Conservation (phyloP, 2,329 filamentous ascomycete species). For the Diaporthe aspalathi region DNA sequence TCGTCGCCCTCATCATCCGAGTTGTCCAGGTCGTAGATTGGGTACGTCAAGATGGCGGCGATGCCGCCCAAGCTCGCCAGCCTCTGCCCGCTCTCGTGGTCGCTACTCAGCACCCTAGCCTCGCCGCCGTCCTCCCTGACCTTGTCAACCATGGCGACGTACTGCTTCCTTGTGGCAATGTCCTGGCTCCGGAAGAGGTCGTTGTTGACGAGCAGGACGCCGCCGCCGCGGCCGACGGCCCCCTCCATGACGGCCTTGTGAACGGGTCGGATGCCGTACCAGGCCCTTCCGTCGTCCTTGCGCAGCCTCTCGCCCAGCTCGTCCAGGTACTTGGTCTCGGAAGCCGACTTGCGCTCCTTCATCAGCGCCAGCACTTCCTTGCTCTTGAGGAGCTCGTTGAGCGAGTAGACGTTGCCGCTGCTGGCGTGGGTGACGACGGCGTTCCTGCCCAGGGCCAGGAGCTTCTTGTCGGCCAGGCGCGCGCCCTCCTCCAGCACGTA, state of each 20-base stretch:
- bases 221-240: constrained; percentile 87
- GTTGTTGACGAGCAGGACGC: constrained; percentile 87
- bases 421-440: constrained; percentile 84
- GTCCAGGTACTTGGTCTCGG: constrained; percentile 87
- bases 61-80: constrained; percentile 87
- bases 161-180: constrained; percentile 79
- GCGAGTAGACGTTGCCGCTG: constrained; percentile 85
- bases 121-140: constrained; percentile 91
- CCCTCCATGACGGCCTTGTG: constrained; percentile 86
- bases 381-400: constrained; percentile 88
- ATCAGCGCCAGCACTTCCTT: constrained; percentile 81
- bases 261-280: constrained; percentile 88
- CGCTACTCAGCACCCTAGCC: constrained; percentile 87
- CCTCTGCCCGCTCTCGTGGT: constrained; percentile 92
- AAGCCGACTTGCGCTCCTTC: constrained; percentile 87
- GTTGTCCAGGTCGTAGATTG: constrained; percentile 83
- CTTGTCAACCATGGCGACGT: constrained; percentile 87
- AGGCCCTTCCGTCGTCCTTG: constrained; percentile 86
- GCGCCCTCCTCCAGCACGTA: constrained; percentile 73
- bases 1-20: constrained; percentile 63
- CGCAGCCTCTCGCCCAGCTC: constrained; percentile 82
- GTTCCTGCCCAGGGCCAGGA: constrained; percentile 71
- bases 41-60: constrained; percentile 91
- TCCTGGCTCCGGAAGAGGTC: constrained; percentile 87
- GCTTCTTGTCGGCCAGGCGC: constrained; percentile 72